A percentile compares a stretch with the other conserved stretches of the same genome.
These are phyloP conservation scores for Lactarius psammicola DNA, from an alignment of 768 basidiomycete species.

Conservation along the genomic window DNA sequence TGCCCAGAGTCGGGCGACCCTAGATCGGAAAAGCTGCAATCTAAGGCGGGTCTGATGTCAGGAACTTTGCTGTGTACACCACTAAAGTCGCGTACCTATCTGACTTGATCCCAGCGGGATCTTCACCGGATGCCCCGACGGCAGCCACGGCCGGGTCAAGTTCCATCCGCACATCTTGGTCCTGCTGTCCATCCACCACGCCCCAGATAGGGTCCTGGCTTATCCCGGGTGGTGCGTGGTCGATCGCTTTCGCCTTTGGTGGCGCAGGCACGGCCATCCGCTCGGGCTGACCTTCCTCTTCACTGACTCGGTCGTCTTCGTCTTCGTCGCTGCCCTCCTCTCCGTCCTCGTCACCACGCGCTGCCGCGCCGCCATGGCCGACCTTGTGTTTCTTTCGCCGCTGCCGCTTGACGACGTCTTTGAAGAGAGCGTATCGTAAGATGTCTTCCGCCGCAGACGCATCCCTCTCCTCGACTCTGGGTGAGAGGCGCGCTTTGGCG, in stretches of 20 bases:
- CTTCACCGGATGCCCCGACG: constrained; percentile 35
- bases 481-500: constrained; percentile 89
- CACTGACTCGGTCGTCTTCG: constrained; percentile 51
- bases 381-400: constrained; percentile 85
- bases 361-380: constrained; percentile 58
- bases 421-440: constrained; percentile 95
- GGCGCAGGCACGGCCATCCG: constrained; percentile 51
- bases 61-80: background rate
- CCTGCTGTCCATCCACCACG: constrained; percentile 48
- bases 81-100: constrained; percentile 52
- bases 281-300: constrained; percentile 44
- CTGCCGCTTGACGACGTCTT: constrained; percentile 85
- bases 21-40: constrained; percentile 74
- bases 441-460: constrained; percentile 91
- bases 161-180: constrained; percentile 55
- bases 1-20: constrained; percentile 70
- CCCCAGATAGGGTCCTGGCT: constrained; percentile 63
- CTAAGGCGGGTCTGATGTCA: constrained; percentile 40
- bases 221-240: constrained; percentile 32
- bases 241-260: constrained; percentile 28
- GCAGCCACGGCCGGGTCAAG: constrained; percentile 43
- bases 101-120: constrained; percentile 47
- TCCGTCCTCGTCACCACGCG: constrained; percentile 35
- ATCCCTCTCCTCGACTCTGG: constrained; percentile 80
- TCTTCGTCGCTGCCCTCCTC: constrained; percentile 51